Conservation (phyloP, 257 asterid species). For the Sherardia arvensis region DNA sequence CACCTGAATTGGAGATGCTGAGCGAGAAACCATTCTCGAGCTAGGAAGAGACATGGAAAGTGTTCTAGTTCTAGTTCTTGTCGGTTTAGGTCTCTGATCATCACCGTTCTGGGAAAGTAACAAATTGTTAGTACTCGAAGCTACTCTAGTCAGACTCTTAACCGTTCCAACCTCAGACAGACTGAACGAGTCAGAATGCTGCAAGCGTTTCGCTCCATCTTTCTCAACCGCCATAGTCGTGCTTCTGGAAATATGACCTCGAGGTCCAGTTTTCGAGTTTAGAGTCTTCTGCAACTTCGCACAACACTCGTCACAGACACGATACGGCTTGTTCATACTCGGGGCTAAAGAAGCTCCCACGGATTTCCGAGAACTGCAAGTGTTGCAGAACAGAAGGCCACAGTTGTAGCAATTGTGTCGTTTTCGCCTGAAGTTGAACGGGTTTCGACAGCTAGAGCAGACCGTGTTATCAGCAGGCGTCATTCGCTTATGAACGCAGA, state of each 20-base stretch:
- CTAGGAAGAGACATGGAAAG: constrained; percentile 37
- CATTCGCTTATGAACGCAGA: constrained; percentile 72
- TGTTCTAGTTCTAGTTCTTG: constrained; percentile 28
- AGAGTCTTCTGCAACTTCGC: constrained; percentile 45
- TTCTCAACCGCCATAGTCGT: constrained; percentile 26
- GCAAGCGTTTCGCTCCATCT: constrained; percentile 38
- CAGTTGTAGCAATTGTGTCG: constrained; percentile 96
- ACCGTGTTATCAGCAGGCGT: constrained; percentile 53
- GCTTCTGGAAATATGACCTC: constrained; percentile 33
- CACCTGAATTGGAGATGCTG: constrained; percentile 50
- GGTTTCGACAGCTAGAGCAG: constrained; percentile 65
- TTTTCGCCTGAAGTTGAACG: constrained; percentile 66
- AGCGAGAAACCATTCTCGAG: constrained; percentile 37
- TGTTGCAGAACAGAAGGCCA: constrained; percentile 74
- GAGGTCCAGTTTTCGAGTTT: constrained; percentile 26
- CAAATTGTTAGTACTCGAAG: constrained; percentile 25
- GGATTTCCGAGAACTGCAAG: constrained; percentile 61
- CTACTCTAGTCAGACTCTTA: constrained; percentile 20
- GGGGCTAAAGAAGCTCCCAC: constrained; percentile 81
- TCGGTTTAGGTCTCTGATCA: constrained; percentile 41
- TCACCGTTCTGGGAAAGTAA: constrained; percentile 37
- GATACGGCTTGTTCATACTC: constrained; percentile 57
- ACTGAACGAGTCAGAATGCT: constrained; percentile 53
- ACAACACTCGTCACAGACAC: constrained; percentile 91
- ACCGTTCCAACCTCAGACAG: constrained; percentile 30